Evolutionary conservation across 495 filamentous ascomycete species (phyloP), one percentile per base, ranked within the genome.

Genomic region (Echria macrotheca): DNA sequence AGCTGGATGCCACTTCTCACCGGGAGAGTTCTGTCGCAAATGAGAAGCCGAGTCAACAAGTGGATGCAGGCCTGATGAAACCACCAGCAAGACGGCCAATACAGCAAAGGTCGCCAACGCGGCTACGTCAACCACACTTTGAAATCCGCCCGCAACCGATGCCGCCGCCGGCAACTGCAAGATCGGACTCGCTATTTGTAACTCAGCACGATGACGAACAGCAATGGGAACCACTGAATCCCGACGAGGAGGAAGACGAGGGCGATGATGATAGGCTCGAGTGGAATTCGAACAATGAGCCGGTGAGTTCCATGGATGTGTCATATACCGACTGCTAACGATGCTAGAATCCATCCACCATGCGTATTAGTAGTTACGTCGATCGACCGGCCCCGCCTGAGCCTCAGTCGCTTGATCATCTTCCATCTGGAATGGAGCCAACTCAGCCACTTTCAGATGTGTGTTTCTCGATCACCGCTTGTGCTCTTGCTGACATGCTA

Each of bases 191-290:
- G 41, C 75, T 96, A 2, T 96, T 96, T 56, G 77, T 95, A 17
- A 77, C 80, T 12, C 77, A 76, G 29, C 79, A 11, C 21, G 63
- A 77, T 8, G 85, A 89, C 49, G 87, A 91, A 54, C 83, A 89
- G 54, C 71, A 77, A 55, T 96, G 90, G 90, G 87, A 93, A 63
- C 89, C 89, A 2, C 73, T 81, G 28, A 81, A 86, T 45, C 79
- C 84, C 15, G 81, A 86, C 14, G 83, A 83, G 44, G 77, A 79
- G 4, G 74, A 82, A 19, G 83, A 89, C 33, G 87, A 86, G 35
- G 87, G 58, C 39, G 66, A 69, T n/a, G 63, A 62, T 33, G 64
- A 59, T 5, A 61, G 80, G 41, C 72, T 96, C 24, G 82, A 83
- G 23, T 96, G 91, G 90, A 83, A 95, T 70, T 78, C 82, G 9